Base-by-base conservation (phyloP, 306 rosid genomes). In the Castanopsis chinensis region DNA sequence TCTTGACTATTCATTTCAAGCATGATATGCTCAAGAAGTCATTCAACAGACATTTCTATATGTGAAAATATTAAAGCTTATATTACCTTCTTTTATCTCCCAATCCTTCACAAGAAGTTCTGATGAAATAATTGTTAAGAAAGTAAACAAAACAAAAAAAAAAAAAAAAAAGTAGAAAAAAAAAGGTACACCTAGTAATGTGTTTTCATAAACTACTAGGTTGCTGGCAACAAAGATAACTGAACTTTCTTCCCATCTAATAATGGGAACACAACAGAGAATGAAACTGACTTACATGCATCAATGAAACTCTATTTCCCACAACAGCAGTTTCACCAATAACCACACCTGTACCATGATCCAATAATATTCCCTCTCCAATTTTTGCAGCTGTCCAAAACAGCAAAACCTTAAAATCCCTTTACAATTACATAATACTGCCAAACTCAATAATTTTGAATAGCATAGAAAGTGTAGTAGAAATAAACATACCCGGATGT, bases 291-390 rank as follows among this genome's bases (percentile, higher is more conserved):
- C 93, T 85, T 88, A 89, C 99, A 9, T 94, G 99, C 99, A 95
- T 91, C 81, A 92, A 58, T 84, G 99, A 95, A 80, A 95, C 99
- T 87, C 99, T 86, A 84, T 92, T 91, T 77, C 99, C 97, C 77
- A 92, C 82, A 72, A 87, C 84, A 80, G 99, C 94, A 85, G 99
- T 95, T 90, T 95, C 99, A 67, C 99, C 99, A 84, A 95, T 92
- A 84, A 95, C 99, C 82, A 95, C 88, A 80, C 99, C 98, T 4
- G 98, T 92, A 23, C 87, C 98, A 76, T 95, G 99, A 87, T 95
- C 99, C 88, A 95, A 90, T 75, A 95, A 79, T 84, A 95, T 93
- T 72, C 97, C 98, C 86, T 95, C 99, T 76, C 99, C 99, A 85
- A 92, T 90, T 86, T 81, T 89, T 19, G 99, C 94, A 83, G 97